A percentile compares a stretch with the other conserved stretches of the same genome.
These are phyloP conservation scores for Sporisorium exsertum DNA, from an alignment of 1,284 basidiomycete species.

Conservation along the genomic window DNA sequence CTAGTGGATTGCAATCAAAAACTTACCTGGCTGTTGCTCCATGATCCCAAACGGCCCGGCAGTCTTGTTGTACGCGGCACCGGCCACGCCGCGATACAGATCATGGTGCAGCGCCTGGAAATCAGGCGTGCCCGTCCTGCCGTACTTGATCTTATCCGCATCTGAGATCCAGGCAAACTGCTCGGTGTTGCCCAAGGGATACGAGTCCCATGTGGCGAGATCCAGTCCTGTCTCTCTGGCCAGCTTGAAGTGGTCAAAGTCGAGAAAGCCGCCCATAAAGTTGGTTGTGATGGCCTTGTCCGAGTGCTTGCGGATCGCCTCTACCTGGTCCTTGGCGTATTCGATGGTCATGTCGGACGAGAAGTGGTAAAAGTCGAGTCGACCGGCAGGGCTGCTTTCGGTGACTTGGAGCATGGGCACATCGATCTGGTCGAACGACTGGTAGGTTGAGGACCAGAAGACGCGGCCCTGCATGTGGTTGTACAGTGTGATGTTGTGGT, in stretches of 20 bases:
- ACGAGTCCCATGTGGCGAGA: conserved; percentile 51
- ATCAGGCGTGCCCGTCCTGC: conserved; percentile 46
- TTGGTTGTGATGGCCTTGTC: conserved; percentile 54
- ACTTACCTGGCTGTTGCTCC: conserved; percentile 55
- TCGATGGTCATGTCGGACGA: conserved; percentile 48
- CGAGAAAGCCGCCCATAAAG: conserved; percentile 49
- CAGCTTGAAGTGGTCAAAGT: conserved; percentile 53
- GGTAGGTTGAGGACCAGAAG: conserved; percentile 50
- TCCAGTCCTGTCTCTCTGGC: conserved; percentile 37
- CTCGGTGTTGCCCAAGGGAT: conserved; percentile 52
- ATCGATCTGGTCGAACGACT: conserved; percentile 44
- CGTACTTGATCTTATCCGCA: conserved; percentile 41
- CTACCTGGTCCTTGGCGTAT: conserved; percentile 44
- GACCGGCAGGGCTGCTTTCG: conserved; percentile 49
- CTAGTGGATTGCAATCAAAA: too few relatives aligned
- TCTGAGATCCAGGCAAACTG: conserved; percentile 42
- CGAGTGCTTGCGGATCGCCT: conserved; percentile 42
- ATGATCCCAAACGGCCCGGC: conserved; percentile 47
- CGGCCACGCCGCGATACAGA: conserved; percentile 46
- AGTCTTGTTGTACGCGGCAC: conserved; percentile 44
- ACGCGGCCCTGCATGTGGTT: conserved; percentile 51
- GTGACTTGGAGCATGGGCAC: conserved; percentile 49
- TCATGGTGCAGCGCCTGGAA: conserved; percentile 46
- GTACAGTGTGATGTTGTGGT: conserved; percentile 42
- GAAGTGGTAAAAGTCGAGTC: conserved; percentile 53